phyloP scores from a whole-genome alignment of 495 filamentous ascomycete genomes.

The Bryoglossum gracile region DNA sequence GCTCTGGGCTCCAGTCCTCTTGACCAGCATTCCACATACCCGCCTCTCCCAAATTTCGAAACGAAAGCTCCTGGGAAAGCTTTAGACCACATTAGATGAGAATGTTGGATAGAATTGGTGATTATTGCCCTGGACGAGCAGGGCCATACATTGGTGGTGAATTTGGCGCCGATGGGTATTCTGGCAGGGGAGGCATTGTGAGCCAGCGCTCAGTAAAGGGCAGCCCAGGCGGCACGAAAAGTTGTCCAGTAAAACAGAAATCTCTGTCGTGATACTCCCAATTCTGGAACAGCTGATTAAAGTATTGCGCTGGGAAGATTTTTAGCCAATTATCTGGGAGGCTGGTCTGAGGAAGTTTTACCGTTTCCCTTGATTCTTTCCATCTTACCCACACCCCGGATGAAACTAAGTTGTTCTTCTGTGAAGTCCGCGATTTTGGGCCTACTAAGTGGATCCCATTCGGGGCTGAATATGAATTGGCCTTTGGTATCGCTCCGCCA shows the following conservation, averaged over 20 bases:
- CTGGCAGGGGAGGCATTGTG: background rate
- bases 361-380: background rate
- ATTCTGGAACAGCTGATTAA: background rate
- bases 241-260: background rate
- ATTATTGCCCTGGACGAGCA: background rate
- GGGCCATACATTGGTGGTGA: slow-evolving; percentile 1
- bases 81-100: background rate
- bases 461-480: background rate
- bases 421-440: background rate
- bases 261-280: background rate
- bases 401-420: background rate
- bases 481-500: background rate
- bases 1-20: too few species aligned
- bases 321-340: background rate
- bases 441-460: background rate
- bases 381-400: background rate
- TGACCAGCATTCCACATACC: too few species aligned
- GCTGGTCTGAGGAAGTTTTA: background rate
- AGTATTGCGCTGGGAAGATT: background rate
- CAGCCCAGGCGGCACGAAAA: background rate
- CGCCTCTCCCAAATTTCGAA: too few species aligned
- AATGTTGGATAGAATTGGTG: background rate
- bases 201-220: background rate
- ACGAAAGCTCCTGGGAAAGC: too few species aligned
- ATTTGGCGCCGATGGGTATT: background rate